Percentiles rank a stretch among this genome's conserved stretches.
phyloP scores from a whole-genome alignment of 805 yeast genomes.

The Yarrowia sp. region DNA sequence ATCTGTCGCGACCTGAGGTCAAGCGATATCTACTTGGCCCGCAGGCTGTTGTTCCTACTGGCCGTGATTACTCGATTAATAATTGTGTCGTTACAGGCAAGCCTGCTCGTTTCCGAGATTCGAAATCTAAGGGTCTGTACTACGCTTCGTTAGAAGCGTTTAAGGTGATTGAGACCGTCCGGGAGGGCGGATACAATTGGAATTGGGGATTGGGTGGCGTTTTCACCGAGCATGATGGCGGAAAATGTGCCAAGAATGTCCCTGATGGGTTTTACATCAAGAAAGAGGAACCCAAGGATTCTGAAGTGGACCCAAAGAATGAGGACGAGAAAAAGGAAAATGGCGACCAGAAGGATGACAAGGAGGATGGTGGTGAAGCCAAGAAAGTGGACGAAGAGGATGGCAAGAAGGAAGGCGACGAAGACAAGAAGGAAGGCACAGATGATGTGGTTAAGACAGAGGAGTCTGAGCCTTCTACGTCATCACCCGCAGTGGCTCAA shows the following conservation, averaged over 20 bases:
- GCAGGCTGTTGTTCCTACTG: conserved; percentile 25
- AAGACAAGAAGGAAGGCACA: neutral
- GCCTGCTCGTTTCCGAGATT: conserved; percentile 82
- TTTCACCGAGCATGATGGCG: conserved; percentile 42
- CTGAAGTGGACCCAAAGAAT: neutral
- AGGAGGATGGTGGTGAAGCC: neutral
- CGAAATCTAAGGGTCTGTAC: conserved; percentile 72
- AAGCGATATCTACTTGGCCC: conserved; percentile 29
- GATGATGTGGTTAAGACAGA: neutral
- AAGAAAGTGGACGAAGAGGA: neutral
- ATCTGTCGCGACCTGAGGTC: conserved; percentile 30
- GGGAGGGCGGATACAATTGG: conserved; percentile 53
- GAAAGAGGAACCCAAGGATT: conserved; percentile 32
- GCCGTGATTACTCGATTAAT: conserved; percentile 34
- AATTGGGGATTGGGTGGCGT: conserved; percentile 44
- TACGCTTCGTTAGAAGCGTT: conserved; percentile 82
- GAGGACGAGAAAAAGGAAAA: neutral
- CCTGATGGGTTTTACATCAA: conserved; percentile 65
- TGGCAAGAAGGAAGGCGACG: neutral
- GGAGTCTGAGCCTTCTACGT: neutral
- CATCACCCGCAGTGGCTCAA: neutral
- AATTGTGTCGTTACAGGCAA: conserved; percentile 72
- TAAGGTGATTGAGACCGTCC: conserved; percentile 52
- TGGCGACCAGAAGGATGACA: neutral
- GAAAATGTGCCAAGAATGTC: conserved; percentile 66